Evolutionary conservation across 148 eudicot species (phyloP).

Genomic region (Salicornia ramosissima): DNA sequence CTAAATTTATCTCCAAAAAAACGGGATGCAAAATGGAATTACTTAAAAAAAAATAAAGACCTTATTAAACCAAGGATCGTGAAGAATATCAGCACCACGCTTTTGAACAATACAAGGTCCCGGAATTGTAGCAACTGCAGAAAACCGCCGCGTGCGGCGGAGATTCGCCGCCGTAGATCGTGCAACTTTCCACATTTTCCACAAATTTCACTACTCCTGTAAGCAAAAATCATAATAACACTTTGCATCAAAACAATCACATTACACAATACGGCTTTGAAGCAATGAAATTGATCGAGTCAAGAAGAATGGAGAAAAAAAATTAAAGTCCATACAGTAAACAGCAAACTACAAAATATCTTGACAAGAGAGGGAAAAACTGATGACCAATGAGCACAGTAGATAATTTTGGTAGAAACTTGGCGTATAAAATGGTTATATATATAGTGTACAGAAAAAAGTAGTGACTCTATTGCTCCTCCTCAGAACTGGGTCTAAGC

Average conservation of each 20-base stretch:
- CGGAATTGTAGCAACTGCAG: constrained; percentile 61
- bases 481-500: constrained; percentile 14
- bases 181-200: constrained; percentile 57
- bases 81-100: constrained; percentile 95
- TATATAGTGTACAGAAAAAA: constrained; percentile 2
- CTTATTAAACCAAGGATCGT: constrained; percentile 99
- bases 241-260: not conserved
- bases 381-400: not conserved
- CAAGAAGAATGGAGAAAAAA: too few relatives aligned
- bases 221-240: not conserved
- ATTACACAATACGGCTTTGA: too few relatives aligned
- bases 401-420: not conserved
- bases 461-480: constrained; percentile 5
- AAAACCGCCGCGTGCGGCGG: constrained; percentile 52
- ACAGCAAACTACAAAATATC: not conserved
- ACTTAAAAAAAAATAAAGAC: constrained; percentile 23
- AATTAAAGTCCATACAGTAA: not conserved
- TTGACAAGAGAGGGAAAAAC: constrained; percentile 1
- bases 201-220: not conserved
- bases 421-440: not conserved
- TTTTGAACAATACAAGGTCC: constrained; percentile 92
- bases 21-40: too few relatives aligned
- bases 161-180: constrained; percentile 60
- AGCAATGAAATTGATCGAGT: too few relatives aligned
- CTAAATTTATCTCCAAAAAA: not conserved